Base-by-base conservation (phyloP, 306 rosid species). In the Malus sylvestris region DNA sequence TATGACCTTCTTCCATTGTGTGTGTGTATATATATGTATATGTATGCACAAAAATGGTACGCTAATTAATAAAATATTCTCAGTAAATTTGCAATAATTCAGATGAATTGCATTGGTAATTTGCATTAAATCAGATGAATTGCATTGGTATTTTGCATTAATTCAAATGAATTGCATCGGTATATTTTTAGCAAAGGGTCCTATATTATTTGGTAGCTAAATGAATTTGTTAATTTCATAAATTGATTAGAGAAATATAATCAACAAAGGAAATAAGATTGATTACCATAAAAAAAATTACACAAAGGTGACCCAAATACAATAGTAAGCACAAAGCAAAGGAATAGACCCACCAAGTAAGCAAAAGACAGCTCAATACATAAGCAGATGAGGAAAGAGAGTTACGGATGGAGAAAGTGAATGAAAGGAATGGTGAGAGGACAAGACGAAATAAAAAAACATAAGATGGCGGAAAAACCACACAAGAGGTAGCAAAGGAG, bases 1-100 rank as follows among this genome's bases (percentile, higher is more conserved):
- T 51, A 15, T 51, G 55, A 51, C 20, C 20, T 49, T 4, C 55
- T 16, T 49, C 16, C 18, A 16, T 2, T 51, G 20, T 49, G 18
- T 13, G 18, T 45, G 1, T 44, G 1, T 45, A 2, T 49, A 0
- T 5, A 0, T 5, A 5, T 46, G 4, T 45, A 1, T 4, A 4
- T 49, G 7, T 5, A 49, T 15, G 20, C 55, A 49, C 55, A 49
- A 49, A 14, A 49, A 49, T 49, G 6, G 18, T 51, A 15, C 2
- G 45, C 8, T 42, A 42, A 42, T 42, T 42, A 42, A 42, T 10
- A 3, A 40, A 49, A 15, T 15, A 49, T 49, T 49, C 55, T 49
- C 20, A 15, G 16, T 15, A 16, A 51, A 16, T 51, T 5, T 51
- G 53, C 53, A 49, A 14, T 15, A 49, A 49, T 49, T 49, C 53